A percentile compares a stretch with the other conserved stretches of the same genome.
phyloP scores from a whole-genome alignment of 2,329 filamentous ascomycete genomes.

The Colletotrichum sp. region DNA sequence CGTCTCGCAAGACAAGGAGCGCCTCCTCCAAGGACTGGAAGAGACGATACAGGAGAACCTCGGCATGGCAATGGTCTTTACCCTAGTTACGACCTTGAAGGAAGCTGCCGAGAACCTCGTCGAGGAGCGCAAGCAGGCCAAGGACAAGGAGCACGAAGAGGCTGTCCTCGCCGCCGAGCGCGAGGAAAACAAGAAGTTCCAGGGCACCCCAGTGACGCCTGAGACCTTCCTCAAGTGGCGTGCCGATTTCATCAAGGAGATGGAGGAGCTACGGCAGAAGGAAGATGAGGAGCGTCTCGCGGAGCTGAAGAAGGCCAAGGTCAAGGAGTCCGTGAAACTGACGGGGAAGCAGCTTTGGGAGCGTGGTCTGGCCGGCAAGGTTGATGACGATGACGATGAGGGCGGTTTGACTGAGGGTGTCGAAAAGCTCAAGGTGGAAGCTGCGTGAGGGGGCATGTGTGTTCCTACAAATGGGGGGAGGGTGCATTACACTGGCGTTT shows the following conservation, averaged over 20 bases:
- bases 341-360: slow-evolving; percentile 83
- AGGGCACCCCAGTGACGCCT: slow-evolving; percentile 85
- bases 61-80: slow-evolving; percentile 98
- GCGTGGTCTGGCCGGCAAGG: slow-evolving; percentile 71
- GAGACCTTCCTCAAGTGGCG: slow-evolving; percentile 88
- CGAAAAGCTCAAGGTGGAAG: slow-evolving; percentile 75
- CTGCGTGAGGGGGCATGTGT: slow-evolving; percentile 26
- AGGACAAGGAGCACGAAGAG: slow-evolving; percentile 63
- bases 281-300: slow-evolving; percentile 81
- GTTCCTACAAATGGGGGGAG: not conserved
- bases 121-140: slow-evolving; percentile 70
- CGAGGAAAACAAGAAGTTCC: slow-evolving; percentile 96
- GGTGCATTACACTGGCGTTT: slow-evolving; percentile 8
- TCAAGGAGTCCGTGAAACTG: slow-evolving; percentile 76
- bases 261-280: slow-evolving; percentile 72
- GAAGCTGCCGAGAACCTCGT: slow-evolving; percentile 90
- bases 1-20: slow-evolving; percentile 78
- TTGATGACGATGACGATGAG: slow-evolving; percentile 69
- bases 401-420: slow-evolving; percentile 67
- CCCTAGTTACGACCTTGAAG: slow-evolving; percentile 84
- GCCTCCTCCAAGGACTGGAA: slow-evolving; percentile 72
- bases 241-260: slow-evolving; percentile 77
- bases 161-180: slow-evolving; percentile 68
- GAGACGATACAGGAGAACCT: slow-evolving; percentile 88
- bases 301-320: slow-evolving; percentile 79